Conservation (phyloP, 306 rosid species). For the Acacia crassicarpa region DNA sequence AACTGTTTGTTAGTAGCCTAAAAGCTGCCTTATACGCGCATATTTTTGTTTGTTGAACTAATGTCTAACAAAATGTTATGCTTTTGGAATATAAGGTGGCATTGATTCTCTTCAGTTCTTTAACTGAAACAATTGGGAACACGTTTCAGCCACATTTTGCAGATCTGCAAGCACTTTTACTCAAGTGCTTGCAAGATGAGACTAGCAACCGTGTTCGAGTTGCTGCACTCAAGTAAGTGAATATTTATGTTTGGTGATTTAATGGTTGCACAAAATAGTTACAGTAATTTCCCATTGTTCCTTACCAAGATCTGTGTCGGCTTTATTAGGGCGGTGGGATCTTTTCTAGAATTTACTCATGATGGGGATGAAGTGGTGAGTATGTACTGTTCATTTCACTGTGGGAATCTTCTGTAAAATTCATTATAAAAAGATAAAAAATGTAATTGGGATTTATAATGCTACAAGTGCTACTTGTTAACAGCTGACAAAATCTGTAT, state of each 20-base stretch:
- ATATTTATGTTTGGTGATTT: not conserved
- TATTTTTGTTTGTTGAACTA: slow-evolving; percentile 20
- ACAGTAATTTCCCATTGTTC: slow-evolving; percentile 2
- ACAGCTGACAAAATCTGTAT: not conserved
- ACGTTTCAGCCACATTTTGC: slow-evolving; percentile 82
- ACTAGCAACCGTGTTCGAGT: slow-evolving; percentile 92
- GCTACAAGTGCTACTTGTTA: not conserved
- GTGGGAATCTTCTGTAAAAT: not conserved
- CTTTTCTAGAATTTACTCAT: slow-evolving; percentile 90
- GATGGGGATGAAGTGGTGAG: slow-evolving; percentile 96
- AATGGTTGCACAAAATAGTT: not conserved
- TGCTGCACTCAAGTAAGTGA: slow-evolving; percentile 89
- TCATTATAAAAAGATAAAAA: not conserved
- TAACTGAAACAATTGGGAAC: slow-evolving; percentile 94
- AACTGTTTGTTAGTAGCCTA: not conserved
- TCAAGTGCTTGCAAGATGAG: slow-evolving; percentile 96
- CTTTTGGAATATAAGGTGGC: slow-evolving; percentile 74
- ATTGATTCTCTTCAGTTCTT: slow-evolving; percentile 92
- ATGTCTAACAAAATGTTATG: slow-evolving; percentile 27
- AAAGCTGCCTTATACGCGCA: not conserved
- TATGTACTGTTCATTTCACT: slow-evolving; percentile 17
- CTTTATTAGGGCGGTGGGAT: slow-evolving; percentile 88
- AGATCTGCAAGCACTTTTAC: slow-evolving; percentile 87
- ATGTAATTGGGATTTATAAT: not conserved
- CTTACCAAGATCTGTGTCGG: slow-evolving; percentile 23